These are phyloP conservation scores for Termitomyces sp. DNA, from an alignment of 768 basidiomycete genomes.

Conservation along the genomic window DNA sequence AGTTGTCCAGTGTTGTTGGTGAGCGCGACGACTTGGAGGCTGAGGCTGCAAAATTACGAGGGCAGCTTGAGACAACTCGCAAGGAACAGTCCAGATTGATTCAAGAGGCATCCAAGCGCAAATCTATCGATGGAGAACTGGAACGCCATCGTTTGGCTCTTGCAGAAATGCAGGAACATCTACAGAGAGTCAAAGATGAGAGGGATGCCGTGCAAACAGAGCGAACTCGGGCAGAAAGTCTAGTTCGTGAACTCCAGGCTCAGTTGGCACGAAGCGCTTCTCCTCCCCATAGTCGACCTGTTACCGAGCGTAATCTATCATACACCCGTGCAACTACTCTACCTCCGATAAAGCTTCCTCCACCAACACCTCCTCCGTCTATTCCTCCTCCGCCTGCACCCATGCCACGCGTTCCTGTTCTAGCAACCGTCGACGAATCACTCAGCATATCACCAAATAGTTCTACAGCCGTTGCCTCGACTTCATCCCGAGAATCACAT, in stretches of 20 bases:
- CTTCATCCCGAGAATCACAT: constrained; percentile 65
- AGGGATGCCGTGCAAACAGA: constrained; percentile 74
- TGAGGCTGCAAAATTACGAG: constrained; percentile 47
- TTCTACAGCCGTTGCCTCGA: constrained; percentile 42
- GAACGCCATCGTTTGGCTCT: constrained; percentile 73
- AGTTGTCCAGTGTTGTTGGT: constrained; percentile 39
- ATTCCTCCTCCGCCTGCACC: constrained; percentile 85
- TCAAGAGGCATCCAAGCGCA: constrained; percentile 69
- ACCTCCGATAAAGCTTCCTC: constrained; percentile 73
- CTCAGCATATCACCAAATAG: constrained; percentile 59
- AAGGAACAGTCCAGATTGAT: constrained; percentile 58
- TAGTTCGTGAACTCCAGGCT: constrained; percentile 76
- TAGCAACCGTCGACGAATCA: constrained; percentile 42
- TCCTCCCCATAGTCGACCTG: constrained; percentile 47
- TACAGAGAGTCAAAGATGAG: constrained; percentile 79
- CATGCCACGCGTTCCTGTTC: constrained; percentile 46
- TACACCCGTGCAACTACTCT: constrained; percentile 58
- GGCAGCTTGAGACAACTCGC: constrained; percentile 54
- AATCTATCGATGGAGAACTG: constrained; percentile 69
- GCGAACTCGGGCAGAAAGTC: constrained; percentile 58
- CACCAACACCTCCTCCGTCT: constrained; percentile 83
- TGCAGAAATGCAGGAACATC: constrained; percentile 70
- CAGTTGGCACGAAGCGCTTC: constrained; percentile 60
- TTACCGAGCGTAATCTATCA: constrained; percentile 46
- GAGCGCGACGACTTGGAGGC: constrained; percentile 40